Percentiles rank a stretch among this genome's conserved stretches.
Evolutionary conservation across 495 filamentous ascomycete species (phyloP).

Genomic region (Daldinia decipiens): DNA sequence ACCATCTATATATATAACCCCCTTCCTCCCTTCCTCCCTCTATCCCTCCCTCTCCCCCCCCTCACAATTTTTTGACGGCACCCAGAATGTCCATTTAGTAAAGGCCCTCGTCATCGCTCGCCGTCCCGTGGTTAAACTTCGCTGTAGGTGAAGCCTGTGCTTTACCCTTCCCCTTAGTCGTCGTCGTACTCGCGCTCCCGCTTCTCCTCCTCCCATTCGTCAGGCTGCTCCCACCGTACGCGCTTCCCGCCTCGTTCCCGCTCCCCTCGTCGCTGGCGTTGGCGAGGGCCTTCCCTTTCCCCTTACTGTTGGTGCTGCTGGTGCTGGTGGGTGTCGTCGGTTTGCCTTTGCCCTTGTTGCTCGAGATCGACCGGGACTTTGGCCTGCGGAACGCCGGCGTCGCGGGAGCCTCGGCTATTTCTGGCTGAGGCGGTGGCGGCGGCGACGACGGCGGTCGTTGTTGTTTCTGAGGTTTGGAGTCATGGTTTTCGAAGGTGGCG

Average conservation of each 20-base stretch:
- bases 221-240: conserved; percentile 38
- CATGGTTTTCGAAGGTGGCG: conserved; percentile 73
- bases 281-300: conserved; percentile 54
- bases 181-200: conserved; percentile 13
- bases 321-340: conserved; percentile 44
- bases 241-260: conserved; percentile 13
- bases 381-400: conserved; percentile 30
- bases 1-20: background rate
- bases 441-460: background rate
- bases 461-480: conserved; percentile 44
- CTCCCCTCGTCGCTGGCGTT: conserved; percentile 62
- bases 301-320: conserved; percentile 52
- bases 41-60: background rate
- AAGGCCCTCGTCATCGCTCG: conserved; percentile 49
- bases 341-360: conserved; percentile 67
- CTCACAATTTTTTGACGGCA: conserved; percentile 3
- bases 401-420: conserved; percentile 5
- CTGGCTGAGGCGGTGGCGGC: background rate
- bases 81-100: conserved; percentile 30
- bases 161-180: conserved; percentile 63
- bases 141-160: conserved; percentile 31
- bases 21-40: background rate
- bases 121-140: conserved; percentile 49
- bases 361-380: conserved; percentile 44
- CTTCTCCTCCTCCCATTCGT: conserved; percentile 38